Evolutionary conservation across 169 alveolate species (phyloP).

Genomic region (Plasmodium gallinaceum): DNA sequence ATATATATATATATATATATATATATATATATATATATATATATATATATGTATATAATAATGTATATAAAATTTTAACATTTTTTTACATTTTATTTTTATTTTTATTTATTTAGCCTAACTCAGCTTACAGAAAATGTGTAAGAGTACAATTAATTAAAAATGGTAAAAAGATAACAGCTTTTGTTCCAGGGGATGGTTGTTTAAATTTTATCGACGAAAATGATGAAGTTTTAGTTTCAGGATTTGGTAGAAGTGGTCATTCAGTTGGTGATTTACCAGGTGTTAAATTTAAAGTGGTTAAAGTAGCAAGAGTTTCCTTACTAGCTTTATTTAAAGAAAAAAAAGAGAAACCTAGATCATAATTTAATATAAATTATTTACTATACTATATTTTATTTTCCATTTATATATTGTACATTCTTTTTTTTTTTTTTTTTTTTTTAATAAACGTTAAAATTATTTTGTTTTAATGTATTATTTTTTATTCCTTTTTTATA

Average conservation of each 20-base stretch:
- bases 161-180: constrained; percentile 99
- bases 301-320: constrained; percentile 97
- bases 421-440: not conserved
- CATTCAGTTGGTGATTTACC: constrained; percentile 99
- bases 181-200: constrained; percentile 99
- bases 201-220: constrained; percentile 99
- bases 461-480: too few species aligned
- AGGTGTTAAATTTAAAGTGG: constrained; percentile 99
- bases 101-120: constrained; percentile 91
- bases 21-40: not conserved
- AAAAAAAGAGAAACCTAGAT: constrained; percentile 98
- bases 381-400: not conserved
- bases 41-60: not conserved
- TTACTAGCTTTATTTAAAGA: constrained; percentile 97
- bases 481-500: too few species aligned
- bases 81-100: not conserved
- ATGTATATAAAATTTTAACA: not conserved
- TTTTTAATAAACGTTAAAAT: too few species aligned
- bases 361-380: constrained; percentile 77
- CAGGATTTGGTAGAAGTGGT: constrained; percentile 99
- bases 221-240: constrained; percentile 99
- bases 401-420: not conserved
- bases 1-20: not conserved
- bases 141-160: constrained; percentile 99
- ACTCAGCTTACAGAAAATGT: constrained; percentile 99